A percentile compares a stretch with the other conserved stretches of the same genome.
phyloP scores from a whole-genome alignment of 2,329 filamentous ascomycete genomes.

The Colletotrichum shisoi region DNA sequence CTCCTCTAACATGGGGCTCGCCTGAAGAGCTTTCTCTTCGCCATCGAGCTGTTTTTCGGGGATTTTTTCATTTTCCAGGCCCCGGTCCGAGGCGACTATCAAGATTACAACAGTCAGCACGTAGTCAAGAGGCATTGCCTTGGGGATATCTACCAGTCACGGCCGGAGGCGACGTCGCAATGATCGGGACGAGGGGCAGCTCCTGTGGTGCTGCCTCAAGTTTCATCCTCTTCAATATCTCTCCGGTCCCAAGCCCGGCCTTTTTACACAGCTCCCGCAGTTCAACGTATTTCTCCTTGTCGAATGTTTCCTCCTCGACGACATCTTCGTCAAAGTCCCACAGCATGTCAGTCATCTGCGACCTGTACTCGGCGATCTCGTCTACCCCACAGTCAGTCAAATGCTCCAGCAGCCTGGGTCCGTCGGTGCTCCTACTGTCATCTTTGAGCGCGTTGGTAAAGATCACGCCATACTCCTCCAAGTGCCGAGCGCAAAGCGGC shows the following conservation, averaged over 20 bases:
- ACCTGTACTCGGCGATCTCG: constrained; percentile 58
- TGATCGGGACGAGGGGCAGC: constrained; percentile 4
- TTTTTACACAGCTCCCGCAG: constrained; percentile 59
- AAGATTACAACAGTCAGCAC: background rate
- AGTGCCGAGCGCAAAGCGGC: constrained; percentile 58
- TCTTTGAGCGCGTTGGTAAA: constrained; percentile 63
- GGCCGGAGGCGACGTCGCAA: constrained; percentile 16
- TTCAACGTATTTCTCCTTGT: constrained; percentile 58
- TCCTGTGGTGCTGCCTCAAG: constrained; percentile 48
- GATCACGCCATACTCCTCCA: constrained; percentile 58
- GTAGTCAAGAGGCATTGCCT: background rate
- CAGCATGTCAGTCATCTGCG: constrained; percentile 58
- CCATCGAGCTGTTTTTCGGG: background rate
- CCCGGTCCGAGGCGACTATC: background rate
- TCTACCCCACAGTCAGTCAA: constrained; percentile 48
- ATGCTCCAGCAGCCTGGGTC: background rate
- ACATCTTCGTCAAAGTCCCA: constrained; percentile 68
- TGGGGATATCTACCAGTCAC: constrained; percentile 6
- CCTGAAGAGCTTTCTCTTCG: background rate
- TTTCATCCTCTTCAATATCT: constrained; percentile 64
- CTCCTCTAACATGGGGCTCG: constrained; percentile 40
- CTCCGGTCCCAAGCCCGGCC: constrained; percentile 58
- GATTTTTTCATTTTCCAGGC: background rate
- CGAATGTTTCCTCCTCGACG: constrained; percentile 59
- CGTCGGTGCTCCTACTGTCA: constrained; percentile 56